These are phyloP conservation scores for Exsudoporus floridanus DNA, from an alignment of 1,284 basidiomycete genomes.

Conservation along the genomic window DNA sequence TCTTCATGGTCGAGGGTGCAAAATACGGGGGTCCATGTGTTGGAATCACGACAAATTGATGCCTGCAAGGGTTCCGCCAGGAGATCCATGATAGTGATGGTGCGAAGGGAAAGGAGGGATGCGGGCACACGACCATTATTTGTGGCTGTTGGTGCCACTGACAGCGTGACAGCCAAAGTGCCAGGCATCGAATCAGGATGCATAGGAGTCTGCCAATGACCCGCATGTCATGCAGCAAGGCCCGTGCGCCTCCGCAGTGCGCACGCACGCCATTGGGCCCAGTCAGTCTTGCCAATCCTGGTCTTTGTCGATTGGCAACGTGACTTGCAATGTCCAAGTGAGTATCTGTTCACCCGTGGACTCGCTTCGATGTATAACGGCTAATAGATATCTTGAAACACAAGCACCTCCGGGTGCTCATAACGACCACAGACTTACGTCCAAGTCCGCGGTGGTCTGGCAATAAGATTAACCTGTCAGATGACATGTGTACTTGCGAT, in stretches of 20 bases:
- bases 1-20: slow-evolving; percentile 6
- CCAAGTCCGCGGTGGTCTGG: slow-evolving; percentile 26
- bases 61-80: slow-evolving; percentile 8
- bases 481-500: slow-evolving; percentile 3
- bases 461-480: slow-evolving; percentile 7
- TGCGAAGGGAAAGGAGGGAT: background rate
- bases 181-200: no score
- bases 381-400: slow-evolving; percentile 14
- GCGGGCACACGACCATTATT: slow-evolving; percentile 27
- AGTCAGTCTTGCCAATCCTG: slow-evolving; percentile 4
- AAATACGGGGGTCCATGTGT: slow-evolving; percentile 4
- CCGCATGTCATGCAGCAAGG: background rate
- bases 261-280: background rate
- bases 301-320: background rate
- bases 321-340: background rate
- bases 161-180: no score
- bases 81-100: slow-evolving; percentile 17
- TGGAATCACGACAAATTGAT: slow-evolving; percentile 1
- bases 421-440: slow-evolving; percentile 12
- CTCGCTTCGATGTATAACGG: slow-evolving; percentile 6
- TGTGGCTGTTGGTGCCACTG: background rate
- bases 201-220: background rate
- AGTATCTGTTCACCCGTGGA: slow-evolving; percentile 2
- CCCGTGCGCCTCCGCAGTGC: background rate
- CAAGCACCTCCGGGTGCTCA: slow-evolving; percentile 3